Evolutionary conservation across 169 alveolate genomes (phyloP).

Genomic region (Plasmodium malariae): DNA sequence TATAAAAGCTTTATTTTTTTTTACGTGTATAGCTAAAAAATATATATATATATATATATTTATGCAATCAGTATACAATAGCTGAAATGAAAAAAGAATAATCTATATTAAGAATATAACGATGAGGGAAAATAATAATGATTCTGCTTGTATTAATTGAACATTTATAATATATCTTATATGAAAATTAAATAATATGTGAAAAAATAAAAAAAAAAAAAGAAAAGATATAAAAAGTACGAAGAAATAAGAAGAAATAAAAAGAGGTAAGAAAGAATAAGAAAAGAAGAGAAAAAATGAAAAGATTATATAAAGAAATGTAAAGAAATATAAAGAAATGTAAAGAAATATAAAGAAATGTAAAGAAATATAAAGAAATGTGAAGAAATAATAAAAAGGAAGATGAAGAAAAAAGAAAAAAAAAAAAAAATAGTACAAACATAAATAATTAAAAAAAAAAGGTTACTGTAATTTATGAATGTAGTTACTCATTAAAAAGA

Average conservation of each 20-base stretch:
- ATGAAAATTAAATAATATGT: too few species aligned
- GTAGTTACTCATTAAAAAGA: constrained; percentile 4
- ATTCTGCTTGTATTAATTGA: neutral
- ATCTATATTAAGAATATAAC: neutral
- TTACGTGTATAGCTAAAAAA: neutral
- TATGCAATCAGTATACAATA: neutral
- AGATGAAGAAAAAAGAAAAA: neutral
- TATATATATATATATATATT: constrained; percentile 1
- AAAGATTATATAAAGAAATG: too few species aligned
- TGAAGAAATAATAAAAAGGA: neutral
- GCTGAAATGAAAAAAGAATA: neutral
- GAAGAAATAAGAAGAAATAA: too few species aligned
- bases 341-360: neutral
- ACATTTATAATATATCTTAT: neutral
- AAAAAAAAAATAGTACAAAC: neutral
- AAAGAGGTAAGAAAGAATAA: too few species aligned
- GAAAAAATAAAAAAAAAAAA: too few species aligned
- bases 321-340: neutral
- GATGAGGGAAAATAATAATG: neutral
- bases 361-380: neutral
- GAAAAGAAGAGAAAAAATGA: too few species aligned
- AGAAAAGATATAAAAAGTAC: too few species aligned
- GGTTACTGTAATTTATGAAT: neutral
- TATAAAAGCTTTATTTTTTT: neutral
- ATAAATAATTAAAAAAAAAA: too few species aligned